These are phyloP conservation scores for Fusarium longipes DNA, from an alignment of 2,329 filamentous ascomycete genomes.

Conservation along the genomic window DNA sequence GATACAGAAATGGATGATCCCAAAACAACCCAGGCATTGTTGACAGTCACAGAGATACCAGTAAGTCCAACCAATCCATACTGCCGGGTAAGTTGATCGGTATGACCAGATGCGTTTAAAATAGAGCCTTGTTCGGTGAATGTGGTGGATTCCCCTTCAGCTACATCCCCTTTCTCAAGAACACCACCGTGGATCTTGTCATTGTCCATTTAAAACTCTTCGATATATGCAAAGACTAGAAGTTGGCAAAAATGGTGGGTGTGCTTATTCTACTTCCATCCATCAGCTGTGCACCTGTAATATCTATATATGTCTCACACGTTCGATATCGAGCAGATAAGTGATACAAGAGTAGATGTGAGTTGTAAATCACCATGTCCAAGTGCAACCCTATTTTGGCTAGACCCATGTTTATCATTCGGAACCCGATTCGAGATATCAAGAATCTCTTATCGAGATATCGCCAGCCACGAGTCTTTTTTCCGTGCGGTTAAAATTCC, in stretches of 20 bases:
- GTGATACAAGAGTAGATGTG: neutral
- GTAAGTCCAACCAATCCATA: conserved; percentile 43
- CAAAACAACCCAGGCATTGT: conserved; percentile 45
- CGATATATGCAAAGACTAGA: neutral
- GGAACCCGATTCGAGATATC: conserved; percentile 5
- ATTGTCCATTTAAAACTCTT: neutral
- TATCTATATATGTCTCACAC: neutral
- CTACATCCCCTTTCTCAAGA: conserved; percentile 14
- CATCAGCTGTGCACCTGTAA: rapidly evolving
- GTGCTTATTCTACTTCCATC: neutral
- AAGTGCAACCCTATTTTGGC: conserved; percentile 12
- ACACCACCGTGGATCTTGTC: conserved; percentile 16
- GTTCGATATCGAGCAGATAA: neutral
- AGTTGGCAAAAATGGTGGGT: neutral
- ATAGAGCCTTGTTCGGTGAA: conserved; percentile 19
- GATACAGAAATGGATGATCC: conserved; percentile 45
- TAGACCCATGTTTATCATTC: conserved; percentile 25
- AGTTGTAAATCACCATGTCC: neutral
- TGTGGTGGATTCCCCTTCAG: conserved; percentile 20
- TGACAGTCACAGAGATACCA: conserved; percentile 44
- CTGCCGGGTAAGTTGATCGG: conserved; percentile 40
- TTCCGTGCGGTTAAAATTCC: neutral
- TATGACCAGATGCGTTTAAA: conserved; percentile 38
- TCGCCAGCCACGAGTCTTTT: too few relatives aligned
- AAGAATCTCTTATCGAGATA: conserved; percentile 10